Base-by-base conservation (phyloP, 352 stramenopile genomes). In the Globisporangium paddicum region DNA sequence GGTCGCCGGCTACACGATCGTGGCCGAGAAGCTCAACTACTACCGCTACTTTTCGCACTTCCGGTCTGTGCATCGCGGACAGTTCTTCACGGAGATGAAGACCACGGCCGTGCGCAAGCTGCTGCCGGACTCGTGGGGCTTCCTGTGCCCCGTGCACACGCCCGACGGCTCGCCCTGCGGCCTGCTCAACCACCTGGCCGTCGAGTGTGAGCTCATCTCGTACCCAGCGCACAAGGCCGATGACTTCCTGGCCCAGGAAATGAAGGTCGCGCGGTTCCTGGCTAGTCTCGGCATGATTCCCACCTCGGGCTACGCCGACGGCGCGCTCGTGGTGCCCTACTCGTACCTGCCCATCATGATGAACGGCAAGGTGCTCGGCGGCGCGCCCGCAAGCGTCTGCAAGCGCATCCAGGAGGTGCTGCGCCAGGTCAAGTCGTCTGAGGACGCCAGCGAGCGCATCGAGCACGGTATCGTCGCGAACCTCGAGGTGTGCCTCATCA, bases 71-170 rank as follows among this genome's bases (percentile, higher is more conserved):
- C 97, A 99, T 67, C 90, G 98, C 75, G 97, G 97, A 25, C 95
- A 99, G 69, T 99, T 99, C 70, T 99, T 99, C 71, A 99, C 97
- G 35, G 97, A 98, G 68, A 99, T 99, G 97, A 99, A 99, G 73
- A 99, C 97, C 38, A 99, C 98, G 11, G 84, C 96, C 8, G 97
- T 99, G 46, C 87, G 98, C 40, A 99, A 99, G 70, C 73, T 99
- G 41, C 81, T 99, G 21, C 97, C 97, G 1, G 97, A 99, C 71
- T 98, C 96, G 56, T 99, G 97, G 96, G 97, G 97, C 8, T 99
- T 99, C 67, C 62, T 99, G 37, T 99, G 98, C 75, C 97, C 97
- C 10, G 98, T 99, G 26, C 96, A 99, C 67, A 99, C 97, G n/a
- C 98, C 98, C 8, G 98, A 99, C 95, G 98, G 98, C 34, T 96